Base-by-base conservation (phyloP, 257 asterid species). In the Asclepias syriaca region DNA sequence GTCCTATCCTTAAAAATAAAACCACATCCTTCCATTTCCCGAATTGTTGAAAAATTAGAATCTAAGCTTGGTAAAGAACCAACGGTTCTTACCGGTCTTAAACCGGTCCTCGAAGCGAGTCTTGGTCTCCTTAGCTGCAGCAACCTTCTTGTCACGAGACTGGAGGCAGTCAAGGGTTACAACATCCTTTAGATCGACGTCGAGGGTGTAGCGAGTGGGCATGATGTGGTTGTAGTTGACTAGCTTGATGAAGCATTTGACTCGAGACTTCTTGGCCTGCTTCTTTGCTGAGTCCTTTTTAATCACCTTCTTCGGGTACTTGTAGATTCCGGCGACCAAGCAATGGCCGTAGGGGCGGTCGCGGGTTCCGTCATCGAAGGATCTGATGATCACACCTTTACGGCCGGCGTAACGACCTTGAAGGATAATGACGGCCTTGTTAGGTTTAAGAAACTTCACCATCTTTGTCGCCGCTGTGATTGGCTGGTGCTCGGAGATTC, bases 41-140 rank as follows among this genome's bases (percentile, higher is more conserved):
- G 15, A 10, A 46, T 22, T 46, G 0, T 27, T 21, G 32, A 53
- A n/a, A 21, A 14, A 66, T 77, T 66, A 82, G 75, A 82, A 82
- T 69, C 85, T 82, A 73, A 82, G 85, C 63, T 82, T 82, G 70
- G 85, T 72, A 15, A 82, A 82, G 77, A 82, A 82, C 85, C 85
- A 82, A 45, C 85, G 76, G 73, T 78, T 82, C 60, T 82, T 82
- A 29, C 85, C 85, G 0, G 85, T 49, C 78, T 82, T 82, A 68
- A 82, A 82, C 60, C 85, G 39, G 70, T 82, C 85, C 75, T 82
- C 85, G 60, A 82, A 76, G 60, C 80, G 75, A 14, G 77, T 51
- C 18, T 82, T 82, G 2, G 77, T 73, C 22, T 75, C 77, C 63
- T 78, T 82, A 45, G 81, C 74, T 37, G 85, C 81, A n/a, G 70